Evolutionary conservation across 2,329 filamentous ascomycete species (phyloP).

Genomic region (Pseudopyrenochaeta lycopersici): DNA sequence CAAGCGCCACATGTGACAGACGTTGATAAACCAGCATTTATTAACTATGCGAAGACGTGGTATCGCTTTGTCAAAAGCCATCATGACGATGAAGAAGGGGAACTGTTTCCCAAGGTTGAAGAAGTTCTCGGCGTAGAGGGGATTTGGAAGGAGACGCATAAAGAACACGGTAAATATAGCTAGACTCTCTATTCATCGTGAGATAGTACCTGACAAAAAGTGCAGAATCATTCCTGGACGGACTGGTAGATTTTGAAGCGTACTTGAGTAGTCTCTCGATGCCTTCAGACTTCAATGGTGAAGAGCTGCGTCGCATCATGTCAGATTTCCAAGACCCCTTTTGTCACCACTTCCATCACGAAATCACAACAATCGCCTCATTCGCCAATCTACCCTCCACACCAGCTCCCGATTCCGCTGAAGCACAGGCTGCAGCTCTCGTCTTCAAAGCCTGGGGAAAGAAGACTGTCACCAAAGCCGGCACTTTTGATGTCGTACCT

Average conservation of each 20-base stretch:
- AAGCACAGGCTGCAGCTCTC: slow-evolving; percentile 55
- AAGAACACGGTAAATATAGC: slow-evolving; percentile 41
- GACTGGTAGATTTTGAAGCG: slow-evolving; percentile 30
- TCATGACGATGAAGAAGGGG: slow-evolving; percentile 48
- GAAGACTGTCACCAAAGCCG: slow-evolving; percentile 69
- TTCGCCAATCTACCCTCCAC: slow-evolving; percentile 60
- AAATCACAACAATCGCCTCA: slow-evolving; percentile 43
- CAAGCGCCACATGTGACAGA: slow-evolving; percentile 46
- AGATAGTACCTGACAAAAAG: not conserved
- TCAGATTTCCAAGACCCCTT: slow-evolving; percentile 37
- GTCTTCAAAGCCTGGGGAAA: slow-evolving; percentile 71
- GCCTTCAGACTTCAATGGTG: slow-evolving; percentile 32
- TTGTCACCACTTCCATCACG: slow-evolving; percentile 43
- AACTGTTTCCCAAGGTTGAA: slow-evolving; percentile 47
- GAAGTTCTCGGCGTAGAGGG: slow-evolving; percentile 35
- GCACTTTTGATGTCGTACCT: slow-evolving; percentile 67
- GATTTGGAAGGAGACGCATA: slow-evolving; percentile 42
- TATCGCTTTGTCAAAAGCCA: slow-evolving; percentile 46
- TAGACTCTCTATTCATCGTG: too few relatives aligned
- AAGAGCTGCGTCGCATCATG: slow-evolving; percentile 37
- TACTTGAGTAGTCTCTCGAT: slow-evolving; percentile 34
- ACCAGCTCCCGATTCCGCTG: slow-evolving; percentile 56
- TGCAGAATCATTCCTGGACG: slow-evolving; percentile 39
- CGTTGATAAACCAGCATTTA: slow-evolving; percentile 45
- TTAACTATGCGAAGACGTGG: slow-evolving; percentile 48